These are phyloP conservation scores for Deinandra increscens DNA, from an alignment of 129 eudicot genomes.

Conservation along the genomic window DNA sequence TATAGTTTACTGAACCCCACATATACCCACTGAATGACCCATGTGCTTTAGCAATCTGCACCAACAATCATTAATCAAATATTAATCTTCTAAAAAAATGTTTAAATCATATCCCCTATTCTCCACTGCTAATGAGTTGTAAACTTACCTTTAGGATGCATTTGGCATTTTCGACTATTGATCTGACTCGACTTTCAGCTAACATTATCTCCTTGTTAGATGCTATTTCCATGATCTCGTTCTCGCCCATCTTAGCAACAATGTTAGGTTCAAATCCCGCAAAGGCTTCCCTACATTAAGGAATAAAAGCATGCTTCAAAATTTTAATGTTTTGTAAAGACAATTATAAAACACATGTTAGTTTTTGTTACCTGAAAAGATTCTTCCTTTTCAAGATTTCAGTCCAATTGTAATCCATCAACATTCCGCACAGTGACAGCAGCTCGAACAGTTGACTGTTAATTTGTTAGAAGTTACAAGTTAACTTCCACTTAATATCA, in stretches of 20 bases:
- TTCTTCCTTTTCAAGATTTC: slow-evolving; percentile 79
- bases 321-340: not conserved
- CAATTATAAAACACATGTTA: not conserved
- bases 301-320: not conserved
- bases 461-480: slow-evolving; percentile 1
- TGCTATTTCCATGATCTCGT: slow-evolving; percentile 66
- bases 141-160: slow-evolving; percentile 78
- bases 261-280: slow-evolving; percentile 74
- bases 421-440: slow-evolving; percentile 88
- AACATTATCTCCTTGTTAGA: slow-evolving; percentile 64
- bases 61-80: not conserved
- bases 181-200: slow-evolving; percentile 86
- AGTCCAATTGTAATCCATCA: slow-evolving; percentile 98
- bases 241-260: slow-evolving; percentile 80
- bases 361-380: slow-evolving; percentile 56
- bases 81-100: not conserved
- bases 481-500: not conserved
- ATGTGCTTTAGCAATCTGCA: slow-evolving; percentile 61
- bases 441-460: slow-evolving; percentile 88
- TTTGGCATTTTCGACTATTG: slow-evolving; percentile 92
- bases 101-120: not conserved
- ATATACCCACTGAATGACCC: slow-evolving; percentile 92
- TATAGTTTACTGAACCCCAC: slow-evolving; percentile 84
- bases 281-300: slow-evolving; percentile 67
- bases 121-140: not conserved